Base-by-base conservation (phyloP, 2,329 filamentous ascomycete species). In the Grosmannia clavigera region DNA sequence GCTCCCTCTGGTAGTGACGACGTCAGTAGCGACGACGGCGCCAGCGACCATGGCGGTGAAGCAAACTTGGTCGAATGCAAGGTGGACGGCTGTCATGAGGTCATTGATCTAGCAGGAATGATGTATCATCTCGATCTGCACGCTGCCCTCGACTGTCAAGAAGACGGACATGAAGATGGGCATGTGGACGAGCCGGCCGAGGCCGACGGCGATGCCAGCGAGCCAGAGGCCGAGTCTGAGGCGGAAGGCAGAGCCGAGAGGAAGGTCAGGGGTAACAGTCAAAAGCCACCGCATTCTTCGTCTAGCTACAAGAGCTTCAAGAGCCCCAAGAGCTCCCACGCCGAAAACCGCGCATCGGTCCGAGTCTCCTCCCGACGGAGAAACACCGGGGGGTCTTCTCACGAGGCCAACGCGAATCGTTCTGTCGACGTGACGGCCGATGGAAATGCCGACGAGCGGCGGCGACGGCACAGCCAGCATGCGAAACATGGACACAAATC, bases 111-210 rank as follows among this genome's bases (percentile, higher is more conserved):
- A 9, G 69, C 72, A 19, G 81, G 85, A 65, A 71, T 86, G 43
- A 76, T 81, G 19, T 77, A 74, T 53, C 84, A 87, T 67, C 66
- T 85, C 43, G 80, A 85, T 65, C 72, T 85, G 60, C 84, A 87
- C 67, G 68, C 72, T 66, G 73, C 73, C 3, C 69, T 75, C 10
- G 75, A 77, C 59, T 73, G 76, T 55, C 61, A 63, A 19, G 50
- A 61, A 27, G 43, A n/a, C 31, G 33, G n/a, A 65, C 48, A 57
- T 19, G 58, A 60, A 19, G 55, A 48, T 7, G 46, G 27, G 9
- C 60, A 60, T 27, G 35, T 46, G 38, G 56, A 9, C 9, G 50
- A n/a, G 12, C 43, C 2, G 43, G 7, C 14, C 7, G 43, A 3
- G 43, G 43, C 43, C 43, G 43, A 31, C 19, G 14, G 51, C 7